These are phyloP conservation scores for Acacia concinna DNA, from an alignment of 331 rosid genomes.

Conservation along the genomic window DNA sequence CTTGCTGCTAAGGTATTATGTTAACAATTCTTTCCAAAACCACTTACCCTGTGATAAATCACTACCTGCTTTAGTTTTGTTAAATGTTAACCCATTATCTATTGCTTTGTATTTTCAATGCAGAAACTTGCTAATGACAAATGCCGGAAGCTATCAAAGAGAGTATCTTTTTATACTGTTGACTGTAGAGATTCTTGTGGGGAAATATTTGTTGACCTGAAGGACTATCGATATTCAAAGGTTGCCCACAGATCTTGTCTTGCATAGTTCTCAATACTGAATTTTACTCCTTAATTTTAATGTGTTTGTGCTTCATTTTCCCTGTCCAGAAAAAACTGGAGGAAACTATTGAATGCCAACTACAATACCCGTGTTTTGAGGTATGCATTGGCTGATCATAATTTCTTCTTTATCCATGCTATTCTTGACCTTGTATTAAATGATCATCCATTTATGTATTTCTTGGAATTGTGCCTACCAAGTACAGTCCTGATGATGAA, in stretches of 20 bases:
- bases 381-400: slow-evolving; percentile 38
- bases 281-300: neutral
- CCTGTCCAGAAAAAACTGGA: slow-evolving; percentile 69
- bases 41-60: neutral
- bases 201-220: slow-evolving; percentile 94
- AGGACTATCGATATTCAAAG: slow-evolving; percentile 75
- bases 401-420: neutral
- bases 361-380: slow-evolving; percentile 77
- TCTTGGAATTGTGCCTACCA: neutral
- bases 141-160: slow-evolving; percentile 79
- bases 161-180: slow-evolving; percentile 81
- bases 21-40: neutral
- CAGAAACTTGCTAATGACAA: slow-evolving; percentile 78
- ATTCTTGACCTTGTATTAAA: neutral
- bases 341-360: slow-evolving; percentile 59
- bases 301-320: neutral
- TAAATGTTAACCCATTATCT: neutral
- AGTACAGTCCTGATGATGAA: neutral
- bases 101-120: slow-evolving; percentile 27
- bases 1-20: slow-evolving; percentile 62
- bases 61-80: neutral
- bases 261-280: neutral
- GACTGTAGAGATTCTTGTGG: slow-evolving; percentile 97
- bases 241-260: slow-evolving; percentile 38
- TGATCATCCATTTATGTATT: neutral